Percentiles rank a stretch among this genome's conserved stretches.
These are phyloP conservation scores for Pistacia integerrima DNA, from an alignment of 345 rosid genomes.

Conservation along the genomic window DNA sequence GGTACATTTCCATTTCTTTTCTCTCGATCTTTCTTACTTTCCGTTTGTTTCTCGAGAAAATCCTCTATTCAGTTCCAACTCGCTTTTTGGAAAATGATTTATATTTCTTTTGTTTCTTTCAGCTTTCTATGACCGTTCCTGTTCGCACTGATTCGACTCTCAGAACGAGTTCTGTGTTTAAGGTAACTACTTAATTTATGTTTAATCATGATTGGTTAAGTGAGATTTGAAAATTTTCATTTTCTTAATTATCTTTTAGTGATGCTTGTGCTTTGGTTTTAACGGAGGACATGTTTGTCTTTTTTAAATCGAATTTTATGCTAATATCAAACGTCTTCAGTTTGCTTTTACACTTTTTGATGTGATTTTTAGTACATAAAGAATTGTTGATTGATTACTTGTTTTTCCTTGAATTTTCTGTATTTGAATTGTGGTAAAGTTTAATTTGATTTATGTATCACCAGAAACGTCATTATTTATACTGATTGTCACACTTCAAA, in stretches of 20 bases:
- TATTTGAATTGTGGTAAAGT: neutral
- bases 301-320: too few species aligned
- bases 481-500: neutral
- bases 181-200: constrained; percentile 31
- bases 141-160: constrained; percentile 39
- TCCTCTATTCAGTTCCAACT: neutral
- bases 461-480: neutral
- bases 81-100: neutral
- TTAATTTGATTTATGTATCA: neutral
- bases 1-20: constrained; percentile 24
- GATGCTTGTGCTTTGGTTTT: neutral
- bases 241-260: neutral
- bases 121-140: constrained; percentile 50
- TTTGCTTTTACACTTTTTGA: neutral
- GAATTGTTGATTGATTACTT: neutral
- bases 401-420: neutral
- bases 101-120: constrained; percentile 19
- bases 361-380: neutral
- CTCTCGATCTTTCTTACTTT: neutral
- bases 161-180: constrained; percentile 39
- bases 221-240: neutral
- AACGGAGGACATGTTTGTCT: too few species aligned
- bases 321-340: too few species aligned
- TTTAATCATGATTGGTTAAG: neutral
- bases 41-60: constrained; percentile 18